Conservation (phyloP, 495 filamentous ascomycete species). For the Trichoderma gamsii region DNA sequence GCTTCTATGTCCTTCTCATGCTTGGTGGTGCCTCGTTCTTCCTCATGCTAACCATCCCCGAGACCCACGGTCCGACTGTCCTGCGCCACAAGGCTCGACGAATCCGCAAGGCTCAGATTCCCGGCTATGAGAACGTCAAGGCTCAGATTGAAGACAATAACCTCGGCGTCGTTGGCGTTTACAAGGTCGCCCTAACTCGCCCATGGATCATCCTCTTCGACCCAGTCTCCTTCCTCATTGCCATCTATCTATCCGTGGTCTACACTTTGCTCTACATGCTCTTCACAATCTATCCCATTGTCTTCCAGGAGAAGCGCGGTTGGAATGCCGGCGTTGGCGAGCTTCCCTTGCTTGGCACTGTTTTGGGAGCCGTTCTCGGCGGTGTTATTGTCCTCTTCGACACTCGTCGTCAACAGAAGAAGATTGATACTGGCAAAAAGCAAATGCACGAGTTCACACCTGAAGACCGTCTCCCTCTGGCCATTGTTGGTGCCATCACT, state of each 20-base stretch:
- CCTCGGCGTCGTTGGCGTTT: constrained; percentile 36
- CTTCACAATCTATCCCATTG: constrained; percentile 46
- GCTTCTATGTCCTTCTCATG: constrained; percentile 44
- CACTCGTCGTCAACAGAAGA: constrained; percentile 23
- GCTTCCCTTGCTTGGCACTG: constrained; percentile 41
- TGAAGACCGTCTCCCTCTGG: constrained; percentile 39
- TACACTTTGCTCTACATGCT: constrained; percentile 51
- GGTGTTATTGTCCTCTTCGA: constrained; percentile 34
- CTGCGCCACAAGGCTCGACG: constrained; percentile 55
- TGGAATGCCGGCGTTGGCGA: constrained; percentile 51
- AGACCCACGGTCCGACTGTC: constrained; percentile 61
- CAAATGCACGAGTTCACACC: constrained; percentile 21
- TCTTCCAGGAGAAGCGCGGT: constrained; percentile 47
- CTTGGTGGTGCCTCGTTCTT: constrained; percentile 33
- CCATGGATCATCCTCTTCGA: constrained; percentile 41
- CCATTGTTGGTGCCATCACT: constrained; percentile 43
- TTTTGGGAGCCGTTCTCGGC: constrained; percentile 36
- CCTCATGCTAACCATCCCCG: constrained; percentile 50
- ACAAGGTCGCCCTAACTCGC: constrained; percentile 44
- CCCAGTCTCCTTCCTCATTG: constrained; percentile 40
- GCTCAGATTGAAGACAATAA: constrained; percentile 40
- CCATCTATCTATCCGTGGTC: constrained; percentile 47
- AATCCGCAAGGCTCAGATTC: constrained; percentile 29
- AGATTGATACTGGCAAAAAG: constrained; percentile 23
- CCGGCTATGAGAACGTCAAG: constrained; percentile 40